A percentile compares a stretch with the other conserved stretches of the same genome.
These are phyloP conservation scores for Sphagnum magellanicum DNA, from an alignment of 228 moss, liverwort and hornwort species.

Conservation along the genomic window DNA sequence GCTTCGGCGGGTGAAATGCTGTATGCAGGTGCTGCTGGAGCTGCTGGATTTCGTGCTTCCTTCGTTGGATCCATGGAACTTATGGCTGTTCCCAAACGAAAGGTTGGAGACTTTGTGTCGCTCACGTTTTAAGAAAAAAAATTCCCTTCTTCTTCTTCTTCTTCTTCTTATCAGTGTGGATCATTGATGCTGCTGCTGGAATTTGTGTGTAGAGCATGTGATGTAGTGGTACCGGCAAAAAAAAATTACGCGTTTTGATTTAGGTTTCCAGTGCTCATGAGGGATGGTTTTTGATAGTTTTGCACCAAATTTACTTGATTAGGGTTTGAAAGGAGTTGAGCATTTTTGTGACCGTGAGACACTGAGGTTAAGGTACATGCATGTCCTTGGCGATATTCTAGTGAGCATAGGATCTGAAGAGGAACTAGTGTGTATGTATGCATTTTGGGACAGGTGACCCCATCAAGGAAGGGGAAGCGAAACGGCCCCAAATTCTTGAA, in stretches of 20 bases:
- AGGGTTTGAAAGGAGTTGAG: not conserved
- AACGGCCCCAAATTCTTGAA: conserved; percentile 83
- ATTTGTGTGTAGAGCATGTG: too few relatives aligned
- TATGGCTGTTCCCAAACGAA: conserved; percentile 92
- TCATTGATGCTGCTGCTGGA: too few relatives aligned
- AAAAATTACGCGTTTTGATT: not conserved
- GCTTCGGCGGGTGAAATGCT: too few relatives aligned
- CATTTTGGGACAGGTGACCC: conserved; percentile 46
- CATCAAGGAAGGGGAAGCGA: conserved; percentile 92
- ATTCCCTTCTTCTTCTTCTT: not conserved
- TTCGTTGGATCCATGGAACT: conserved; percentile 42
- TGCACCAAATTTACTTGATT: not conserved
- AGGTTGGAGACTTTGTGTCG: conserved; percentile 16
- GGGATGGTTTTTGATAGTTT: not conserved
- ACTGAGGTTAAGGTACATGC: not conserved
- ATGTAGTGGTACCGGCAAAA: too few relatives aligned
- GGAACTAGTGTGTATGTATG: not conserved
- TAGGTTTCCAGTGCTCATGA: not conserved
- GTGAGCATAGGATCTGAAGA: not conserved
- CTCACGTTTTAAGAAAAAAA: too few relatives aligned
- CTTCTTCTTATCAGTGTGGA: not conserved
- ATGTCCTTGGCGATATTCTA: not conserved
- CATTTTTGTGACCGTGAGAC: not conserved
- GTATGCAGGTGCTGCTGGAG: conserved; percentile 6
- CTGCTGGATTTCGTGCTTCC: conserved; percentile 15